Evolutionary conservation across 257 asterid genomes (phyloP).

Genomic region (Solanum lignicaule): DNA sequence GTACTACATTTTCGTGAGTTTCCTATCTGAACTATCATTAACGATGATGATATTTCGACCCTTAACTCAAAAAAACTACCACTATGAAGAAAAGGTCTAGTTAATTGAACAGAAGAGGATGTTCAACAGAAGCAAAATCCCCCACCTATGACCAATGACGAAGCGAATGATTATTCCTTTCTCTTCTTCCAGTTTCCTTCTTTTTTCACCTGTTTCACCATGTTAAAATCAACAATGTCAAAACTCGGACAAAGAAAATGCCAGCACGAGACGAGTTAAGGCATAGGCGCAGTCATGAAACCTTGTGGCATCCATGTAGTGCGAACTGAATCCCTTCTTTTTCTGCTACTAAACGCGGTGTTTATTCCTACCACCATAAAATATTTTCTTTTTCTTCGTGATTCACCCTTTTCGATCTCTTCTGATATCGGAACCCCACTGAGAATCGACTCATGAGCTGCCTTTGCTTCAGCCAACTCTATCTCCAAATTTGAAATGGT

Average conservation of each 20-base stretch:
- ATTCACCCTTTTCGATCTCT: constrained; percentile 22
- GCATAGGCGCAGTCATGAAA: not conserved
- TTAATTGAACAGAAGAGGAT: not conserved
- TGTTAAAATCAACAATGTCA: not conserved
- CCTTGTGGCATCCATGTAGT: constrained; percentile 98
- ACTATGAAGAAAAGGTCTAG: not conserved
- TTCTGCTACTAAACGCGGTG: constrained; percentile 91
- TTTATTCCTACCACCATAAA: constrained; percentile 77
- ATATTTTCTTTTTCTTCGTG: constrained; percentile 34
- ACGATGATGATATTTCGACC: not conserved
- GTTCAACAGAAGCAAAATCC: not conserved
- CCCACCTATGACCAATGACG: constrained; percentile 78
- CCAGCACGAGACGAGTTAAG: not conserved
- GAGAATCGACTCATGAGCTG: constrained; percentile 53
- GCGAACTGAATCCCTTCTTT: constrained; percentile 85
- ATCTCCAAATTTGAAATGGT: constrained; percentile 72
- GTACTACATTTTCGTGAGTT: not conserved
- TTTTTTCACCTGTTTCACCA: constrained; percentile 46
- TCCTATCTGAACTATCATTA: not conserved
- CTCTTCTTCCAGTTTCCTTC: constrained; percentile 54
- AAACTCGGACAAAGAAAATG: constrained; percentile 4
- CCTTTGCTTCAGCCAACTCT: constrained; percentile 84
- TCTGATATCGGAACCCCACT: constrained; percentile 59
- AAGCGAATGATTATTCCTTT: constrained; percentile 75
- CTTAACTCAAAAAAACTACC: not conserved